Conservation (phyloP, 1,284 basidiomycete species). For the Leccinum holopus region DNA sequence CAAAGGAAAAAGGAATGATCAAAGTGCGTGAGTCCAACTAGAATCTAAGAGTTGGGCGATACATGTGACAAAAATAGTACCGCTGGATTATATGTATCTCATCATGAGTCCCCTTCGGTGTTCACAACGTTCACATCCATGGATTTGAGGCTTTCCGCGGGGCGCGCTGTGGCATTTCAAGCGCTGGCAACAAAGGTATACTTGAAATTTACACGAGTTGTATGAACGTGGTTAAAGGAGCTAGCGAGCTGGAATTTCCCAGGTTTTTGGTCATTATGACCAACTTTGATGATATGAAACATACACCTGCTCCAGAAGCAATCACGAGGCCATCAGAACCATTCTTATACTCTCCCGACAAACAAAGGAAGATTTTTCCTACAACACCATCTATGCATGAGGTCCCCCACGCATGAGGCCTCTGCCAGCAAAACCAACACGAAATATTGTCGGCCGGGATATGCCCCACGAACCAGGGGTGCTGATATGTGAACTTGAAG, state of each 20-base stretch:
- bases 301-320: constrained; percentile 1
- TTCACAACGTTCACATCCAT: background rate
- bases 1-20: background rate
- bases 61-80: background rate
- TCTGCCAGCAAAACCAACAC: constrained; percentile 35
- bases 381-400: constrained; percentile 17
- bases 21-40: background rate
- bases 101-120: background rate
- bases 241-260: constrained; percentile 10
- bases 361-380: background rate
- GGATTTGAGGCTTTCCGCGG: background rate
- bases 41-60: background rate
- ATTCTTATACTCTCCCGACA: constrained; percentile 12
- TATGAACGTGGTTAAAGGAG: background rate
- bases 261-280: constrained; percentile 18
- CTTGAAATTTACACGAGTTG: background rate
- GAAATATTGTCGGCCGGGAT: constrained; percentile 21
- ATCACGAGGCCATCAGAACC: background rate
- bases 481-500: constrained; percentile 3
- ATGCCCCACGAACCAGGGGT: constrained; percentile 11
- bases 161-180: background rate
- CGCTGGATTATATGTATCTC: background rate
- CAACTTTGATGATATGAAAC: constrained; percentile 11
- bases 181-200: background rate
- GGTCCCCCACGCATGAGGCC: constrained; percentile 17